Conservation (phyloP, 495 filamentous ascomycete genomes). For the Penicillium pulvis region DNA sequence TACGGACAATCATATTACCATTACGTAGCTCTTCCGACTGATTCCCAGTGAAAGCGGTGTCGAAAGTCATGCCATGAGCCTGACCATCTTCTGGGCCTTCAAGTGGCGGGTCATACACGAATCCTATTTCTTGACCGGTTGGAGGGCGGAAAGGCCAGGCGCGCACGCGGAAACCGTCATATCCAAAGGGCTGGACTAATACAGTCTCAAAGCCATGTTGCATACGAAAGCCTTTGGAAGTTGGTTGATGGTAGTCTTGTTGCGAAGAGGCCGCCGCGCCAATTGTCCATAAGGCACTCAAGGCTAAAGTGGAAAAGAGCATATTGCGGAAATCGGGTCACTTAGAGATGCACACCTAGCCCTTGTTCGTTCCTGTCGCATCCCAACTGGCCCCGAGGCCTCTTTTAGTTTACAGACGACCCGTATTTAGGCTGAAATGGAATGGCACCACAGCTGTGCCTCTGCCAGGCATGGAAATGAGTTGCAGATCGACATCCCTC, state of each 20-base stretch:
- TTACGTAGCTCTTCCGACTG: slow-evolving; percentile 25
- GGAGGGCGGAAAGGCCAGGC: slow-evolving; percentile 33
- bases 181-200: slow-evolving; percentile 34
- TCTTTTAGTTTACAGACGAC: neutral
- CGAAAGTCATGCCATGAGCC: slow-evolving; percentile 25
- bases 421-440: neutral
- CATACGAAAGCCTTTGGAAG: slow-evolving; percentile 30
- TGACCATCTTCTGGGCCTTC: slow-evolving; percentile 30
- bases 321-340: slow-evolving; percentile 3
- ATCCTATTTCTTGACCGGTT: slow-evolving; percentile 28
- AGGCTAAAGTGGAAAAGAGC: slow-evolving; percentile 5
- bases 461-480: neutral
- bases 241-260: slow-evolving; percentile 21
- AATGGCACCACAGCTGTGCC: neutral
- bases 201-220: slow-evolving; percentile 35
- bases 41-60: slow-evolving; percentile 24
- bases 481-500: neutral
- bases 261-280: slow-evolving; percentile 5
- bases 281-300: slow-evolving; percentile 5
- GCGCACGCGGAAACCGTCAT: slow-evolving; percentile 34
- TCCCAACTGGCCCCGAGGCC: neutral
- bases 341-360: neutral
- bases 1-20: slow-evolving; percentile 31
- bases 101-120: slow-evolving; percentile 34
- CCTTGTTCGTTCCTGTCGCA: neutral